Base-by-base conservation (phyloP, 2,329 filamentous ascomycete species). In the Xylariaceae sp. region DNA sequence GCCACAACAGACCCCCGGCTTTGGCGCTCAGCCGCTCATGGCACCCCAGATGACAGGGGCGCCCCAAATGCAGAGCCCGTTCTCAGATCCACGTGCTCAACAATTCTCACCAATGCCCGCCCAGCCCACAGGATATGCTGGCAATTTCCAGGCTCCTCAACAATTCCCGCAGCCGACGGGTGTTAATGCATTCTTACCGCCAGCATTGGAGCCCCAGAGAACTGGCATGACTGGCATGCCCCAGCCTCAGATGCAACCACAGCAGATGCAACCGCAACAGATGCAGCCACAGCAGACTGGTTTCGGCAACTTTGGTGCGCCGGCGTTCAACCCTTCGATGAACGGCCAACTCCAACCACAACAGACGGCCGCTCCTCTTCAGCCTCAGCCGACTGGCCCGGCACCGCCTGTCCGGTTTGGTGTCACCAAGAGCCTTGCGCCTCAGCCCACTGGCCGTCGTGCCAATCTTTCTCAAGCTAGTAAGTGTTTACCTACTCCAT, bases 381-480 rank as follows among this genome's bases (percentile, higher is more conserved):
- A 87, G 63, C 84, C 90, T 51, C 90, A 95, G 72, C 87, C 89
- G 78, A 95, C 90, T 7, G 90, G 90, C 0, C 94, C 94, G 5
- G 80, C 93, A 17, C 94, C 94, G 51, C 86, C 91, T 23, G 88
- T 99, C 15, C 85, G 91, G 61, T 99, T 99, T 73, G 94, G 94
- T 45, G 87, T 96, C 42, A 91, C 64, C 23, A 62, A 92, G 75
- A 94, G 89, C 74, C 77, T 97, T 68, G 81, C 84, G 62, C 86
- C 92, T 35, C 94, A 97, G 77, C 83, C 91, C 34, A 99, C 94
- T 5, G 94, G 94, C 64, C 81, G 89, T 69, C 86, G 89, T 78
- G 94, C 94, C 58, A 97, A 97, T 74, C 81, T 99, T 67, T 82
- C 89, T 55, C 90, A 95, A 85, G 94, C 94, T 71, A 99, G 93